Conservation (phyloP, 2,329 filamentous ascomycete genomes). For the Simplicillium sp. region DNA sequence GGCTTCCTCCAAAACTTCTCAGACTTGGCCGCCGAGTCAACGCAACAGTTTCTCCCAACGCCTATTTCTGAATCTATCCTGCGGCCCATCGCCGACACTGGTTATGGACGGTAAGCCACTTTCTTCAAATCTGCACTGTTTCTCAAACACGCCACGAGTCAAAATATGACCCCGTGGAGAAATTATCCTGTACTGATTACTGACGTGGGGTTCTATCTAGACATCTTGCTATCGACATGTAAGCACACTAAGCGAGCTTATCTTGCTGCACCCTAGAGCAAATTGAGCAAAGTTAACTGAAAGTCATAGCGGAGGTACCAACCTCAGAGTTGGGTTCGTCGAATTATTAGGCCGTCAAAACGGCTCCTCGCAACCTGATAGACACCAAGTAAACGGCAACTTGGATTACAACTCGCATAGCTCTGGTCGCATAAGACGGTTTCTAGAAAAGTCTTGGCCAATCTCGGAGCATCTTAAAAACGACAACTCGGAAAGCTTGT, state of each 20-base stretch:
- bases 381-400: conserved; percentile 5
- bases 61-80: conserved; percentile 52
- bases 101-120: conserved; percentile 38
- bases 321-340: conserved; percentile 59
- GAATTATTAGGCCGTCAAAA: conserved; percentile 39
- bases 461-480: conserved; percentile 65
- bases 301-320: conserved; percentile 50
- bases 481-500: conserved; percentile 65
- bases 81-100: conserved; percentile 31
- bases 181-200: too few species aligned
- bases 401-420: conserved; percentile 8
- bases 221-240: conserved; percentile 58
- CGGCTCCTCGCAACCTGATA: not conserved
- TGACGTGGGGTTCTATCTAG: conserved; percentile 19
- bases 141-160: not conserved
- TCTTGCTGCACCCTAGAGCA: too few species aligned
- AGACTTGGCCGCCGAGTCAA: conserved; percentile 39
- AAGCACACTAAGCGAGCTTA: conserved; percentile 17
- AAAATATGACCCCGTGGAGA: not conserved
- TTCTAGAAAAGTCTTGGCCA: conserved; percentile 63
- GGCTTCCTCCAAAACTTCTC: conserved; percentile 38
- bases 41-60: conserved; percentile 49
- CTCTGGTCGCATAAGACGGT: conserved; percentile 39
- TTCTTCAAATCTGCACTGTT: not conserved
- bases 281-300: conserved; percentile 16